Evolutionary conservation across 345 rosid genomes (phyloP).

Genomic region (Eucalyptus sp.): DNA sequence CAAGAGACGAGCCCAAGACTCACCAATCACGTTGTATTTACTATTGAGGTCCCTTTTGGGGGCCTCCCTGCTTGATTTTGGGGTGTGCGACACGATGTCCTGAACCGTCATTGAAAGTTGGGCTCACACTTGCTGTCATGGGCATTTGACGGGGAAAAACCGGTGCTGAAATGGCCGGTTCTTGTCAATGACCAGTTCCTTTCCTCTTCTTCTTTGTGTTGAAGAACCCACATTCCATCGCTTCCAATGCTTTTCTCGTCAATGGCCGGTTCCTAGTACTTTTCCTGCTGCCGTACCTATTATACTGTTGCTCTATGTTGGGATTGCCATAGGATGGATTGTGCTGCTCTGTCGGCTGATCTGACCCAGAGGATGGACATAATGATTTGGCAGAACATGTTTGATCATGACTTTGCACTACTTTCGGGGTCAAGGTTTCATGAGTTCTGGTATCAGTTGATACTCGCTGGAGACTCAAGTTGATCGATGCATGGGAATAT

Average conservation of each 20-base stretch:
- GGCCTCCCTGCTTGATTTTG: neutral
- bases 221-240: constrained; percentile 30
- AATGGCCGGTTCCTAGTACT: constrained; percentile 39
- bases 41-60: neutral
- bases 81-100: neutral
- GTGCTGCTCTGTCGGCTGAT: neutral
- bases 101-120: neutral
- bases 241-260: constrained; percentile 47
- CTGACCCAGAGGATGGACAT: neutral
- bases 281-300: constrained; percentile 17
- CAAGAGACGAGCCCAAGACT: neutral
- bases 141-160: neutral
- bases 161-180: neutral
- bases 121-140: neutral
- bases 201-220: constrained; percentile 17
- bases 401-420: neutral
- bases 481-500: constrained; percentile 2
- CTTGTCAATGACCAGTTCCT: neutral
- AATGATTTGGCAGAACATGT: neutral
- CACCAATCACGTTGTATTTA: neutral
- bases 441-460: neutral
- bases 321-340: neutral
- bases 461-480: constrained; percentile 15
- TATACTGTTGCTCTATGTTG: neutral
- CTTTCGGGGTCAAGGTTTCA: neutral